Conservation (phyloP, 371 early-diverging fungal genomes). For the Mucor lusitanicus region DNA sequence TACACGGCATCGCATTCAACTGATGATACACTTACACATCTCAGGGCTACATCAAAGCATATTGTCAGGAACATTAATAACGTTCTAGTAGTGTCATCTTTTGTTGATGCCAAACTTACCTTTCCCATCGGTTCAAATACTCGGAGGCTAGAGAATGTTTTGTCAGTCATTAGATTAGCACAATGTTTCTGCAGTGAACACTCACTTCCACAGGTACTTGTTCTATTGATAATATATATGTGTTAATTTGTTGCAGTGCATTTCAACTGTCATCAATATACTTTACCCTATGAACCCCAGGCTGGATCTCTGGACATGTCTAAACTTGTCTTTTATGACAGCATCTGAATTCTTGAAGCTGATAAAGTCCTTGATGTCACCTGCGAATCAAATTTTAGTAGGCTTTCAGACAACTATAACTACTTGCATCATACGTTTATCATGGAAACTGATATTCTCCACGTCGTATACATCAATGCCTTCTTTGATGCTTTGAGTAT, state of each 20-base stretch:
- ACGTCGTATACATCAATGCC: neutral
- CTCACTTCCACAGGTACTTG: conserved; percentile 14
- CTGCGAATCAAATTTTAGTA: no score
- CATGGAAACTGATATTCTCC: neutral
- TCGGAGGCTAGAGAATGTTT: neutral
- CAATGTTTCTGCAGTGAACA: neutral
- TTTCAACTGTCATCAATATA: neutral
- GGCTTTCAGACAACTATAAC: no score
- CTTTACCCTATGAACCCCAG: conserved; percentile 3
- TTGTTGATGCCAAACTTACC: neutral
- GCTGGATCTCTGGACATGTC: neutral
- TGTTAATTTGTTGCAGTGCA: neutral
- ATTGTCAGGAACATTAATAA: neutral
- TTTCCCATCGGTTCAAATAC: neutral
- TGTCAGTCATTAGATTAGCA: neutral
- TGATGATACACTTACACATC: neutral
- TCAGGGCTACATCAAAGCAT: neutral
- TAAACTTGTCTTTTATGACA: neutral
- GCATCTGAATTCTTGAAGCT: neutral
- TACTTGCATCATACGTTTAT: neutral
- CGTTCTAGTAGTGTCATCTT: neutral
- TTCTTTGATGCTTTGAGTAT: neutral
- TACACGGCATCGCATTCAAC: neutral
- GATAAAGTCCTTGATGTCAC: conserved; percentile 6
- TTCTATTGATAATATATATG: neutral